Evolutionary conservation across 495 filamentous ascomycete genomes (phyloP).

Genomic region (Aspergillus sclerotioniger): DNA sequence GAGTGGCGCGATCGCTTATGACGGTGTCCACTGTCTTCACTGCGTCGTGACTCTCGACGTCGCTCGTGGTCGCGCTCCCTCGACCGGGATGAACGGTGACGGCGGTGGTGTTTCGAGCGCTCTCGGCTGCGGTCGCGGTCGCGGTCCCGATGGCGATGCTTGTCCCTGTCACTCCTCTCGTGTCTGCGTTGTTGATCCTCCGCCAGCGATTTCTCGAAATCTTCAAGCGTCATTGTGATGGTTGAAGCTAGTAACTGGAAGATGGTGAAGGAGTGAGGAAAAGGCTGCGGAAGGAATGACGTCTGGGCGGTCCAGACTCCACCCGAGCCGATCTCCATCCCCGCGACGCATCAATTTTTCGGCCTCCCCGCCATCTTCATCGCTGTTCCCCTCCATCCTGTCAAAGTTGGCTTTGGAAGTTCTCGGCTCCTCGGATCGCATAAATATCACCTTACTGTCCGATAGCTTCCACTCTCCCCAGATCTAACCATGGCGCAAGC

Average conservation of each 20-base stretch:
- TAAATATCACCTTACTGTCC: background rate
- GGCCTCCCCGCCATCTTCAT: background rate
- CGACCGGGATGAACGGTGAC: constrained; percentile 45
- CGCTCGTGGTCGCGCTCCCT: constrained; percentile 33
- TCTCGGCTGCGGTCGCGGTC: constrained; percentile 43
- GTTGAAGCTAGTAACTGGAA: constrained; percentile 1
- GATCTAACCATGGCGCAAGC: constrained; percentile 39
- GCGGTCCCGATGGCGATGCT: constrained; percentile 34
- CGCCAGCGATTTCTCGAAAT: constrained; percentile 52
- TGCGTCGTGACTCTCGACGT: constrained; percentile 34
- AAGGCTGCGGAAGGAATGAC: constrained; percentile 32
- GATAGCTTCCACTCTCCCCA: background rate
- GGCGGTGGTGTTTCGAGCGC: constrained; percentile 36
- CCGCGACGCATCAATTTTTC: constrained; percentile 35
- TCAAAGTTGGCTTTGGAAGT: background rate
- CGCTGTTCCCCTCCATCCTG: background rate
- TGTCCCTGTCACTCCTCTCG: constrained; percentile 36
- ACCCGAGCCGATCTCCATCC: constrained; percentile 33
- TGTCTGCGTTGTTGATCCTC: constrained; percentile 38
- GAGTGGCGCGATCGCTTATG: constrained; percentile 56
- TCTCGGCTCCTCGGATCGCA: too few species aligned
- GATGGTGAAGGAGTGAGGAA: constrained; percentile 13
- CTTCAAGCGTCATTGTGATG: constrained; percentile 50
- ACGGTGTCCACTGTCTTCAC: constrained; percentile 46
- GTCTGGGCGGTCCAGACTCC: constrained; percentile 37